Evolutionary conservation across 106 monocot species (phyloP).

Genomic region (Narthecium ossifragum): DNA sequence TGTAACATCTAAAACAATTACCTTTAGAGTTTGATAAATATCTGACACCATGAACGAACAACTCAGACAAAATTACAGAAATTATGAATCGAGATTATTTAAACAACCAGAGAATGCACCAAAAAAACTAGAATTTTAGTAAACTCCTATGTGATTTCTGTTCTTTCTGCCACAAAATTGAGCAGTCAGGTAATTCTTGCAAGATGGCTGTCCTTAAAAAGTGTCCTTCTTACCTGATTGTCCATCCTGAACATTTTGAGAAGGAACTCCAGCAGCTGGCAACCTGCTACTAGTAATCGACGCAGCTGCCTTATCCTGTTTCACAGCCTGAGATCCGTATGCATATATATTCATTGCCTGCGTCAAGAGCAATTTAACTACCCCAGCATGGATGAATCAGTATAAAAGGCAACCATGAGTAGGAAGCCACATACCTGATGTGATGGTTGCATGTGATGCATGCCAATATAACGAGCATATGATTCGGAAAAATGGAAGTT

Average conservation of each 20-base stretch:
- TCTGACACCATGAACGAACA: too few relatives aligned
- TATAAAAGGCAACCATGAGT: neutral
- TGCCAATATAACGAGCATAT: constrained; percentile 31
- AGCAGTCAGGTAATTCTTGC: too few relatives aligned
- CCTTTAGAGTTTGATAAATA: too few relatives aligned
- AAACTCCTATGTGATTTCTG: too few relatives aligned
- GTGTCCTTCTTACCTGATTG: constrained; percentile 15
- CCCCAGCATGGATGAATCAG: neutral
- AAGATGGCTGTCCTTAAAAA: too few relatives aligned
- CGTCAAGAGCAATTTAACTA: neutral
- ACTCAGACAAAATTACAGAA: too few relatives aligned
- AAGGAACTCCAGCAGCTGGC: constrained; percentile 7
- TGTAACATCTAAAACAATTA: too few relatives aligned
- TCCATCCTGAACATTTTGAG: constrained; percentile 19
- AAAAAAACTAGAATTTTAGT: too few relatives aligned
- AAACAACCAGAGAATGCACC: too few relatives aligned
- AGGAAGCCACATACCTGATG: constrained; percentile 24
- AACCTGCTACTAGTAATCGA: constrained; percentile 9
- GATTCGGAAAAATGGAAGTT: constrained; percentile 31
- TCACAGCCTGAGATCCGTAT: constrained; percentile 33
- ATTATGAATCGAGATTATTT: too few relatives aligned
- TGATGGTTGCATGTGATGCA: constrained; percentile 43
- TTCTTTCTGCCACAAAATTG: too few relatives aligned
- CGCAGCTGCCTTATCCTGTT: constrained; percentile 34
- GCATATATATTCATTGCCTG: constrained; percentile 50